phyloP scores from a whole-genome alignment of 1,139 yeast species.

The Ogataea hybrid region DNA sequence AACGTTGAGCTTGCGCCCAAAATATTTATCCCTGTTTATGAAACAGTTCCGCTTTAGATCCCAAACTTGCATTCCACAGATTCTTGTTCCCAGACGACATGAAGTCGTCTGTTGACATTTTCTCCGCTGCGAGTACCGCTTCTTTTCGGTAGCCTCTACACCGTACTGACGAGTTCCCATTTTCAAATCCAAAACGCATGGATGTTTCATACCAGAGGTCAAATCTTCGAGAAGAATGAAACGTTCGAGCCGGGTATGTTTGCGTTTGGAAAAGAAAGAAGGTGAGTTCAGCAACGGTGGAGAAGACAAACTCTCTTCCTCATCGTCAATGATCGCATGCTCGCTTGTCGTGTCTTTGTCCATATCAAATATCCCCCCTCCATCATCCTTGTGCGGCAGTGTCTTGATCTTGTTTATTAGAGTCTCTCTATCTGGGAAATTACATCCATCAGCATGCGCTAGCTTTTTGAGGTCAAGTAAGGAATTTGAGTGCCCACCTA shows the following conservation, averaged over 20 bases:
- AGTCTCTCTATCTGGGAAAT: conserved; percentile 22
- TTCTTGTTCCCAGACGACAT: conserved; percentile 78
- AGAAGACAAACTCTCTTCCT: conserved; percentile 13
- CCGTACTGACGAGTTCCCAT: conserved; percentile 99
- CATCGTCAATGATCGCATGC: conserved; percentile 27
- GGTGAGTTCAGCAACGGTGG: conserved; percentile 1
- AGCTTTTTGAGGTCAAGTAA: conserved; percentile 22
- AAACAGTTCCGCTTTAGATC: conserved; percentile 46
- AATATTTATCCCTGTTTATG: conserved; percentile 82
- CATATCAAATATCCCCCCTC: conserved; percentile 20
- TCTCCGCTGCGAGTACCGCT: conserved; percentile 74
- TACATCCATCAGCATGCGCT: conserved; percentile 13
- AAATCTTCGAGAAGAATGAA: conserved; percentile 90
- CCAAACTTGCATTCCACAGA: conserved; percentile 95
- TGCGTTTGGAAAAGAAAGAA: conserved; percentile 12
- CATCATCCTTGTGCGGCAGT: conserved; percentile 11
- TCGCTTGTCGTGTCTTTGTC: conserved; percentile 21
- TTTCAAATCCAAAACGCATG: conserved; percentile 91
- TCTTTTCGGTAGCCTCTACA: conserved; percentile 74
- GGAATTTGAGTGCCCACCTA: conserved; percentile 21
- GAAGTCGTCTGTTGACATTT: conserved; percentile 86
- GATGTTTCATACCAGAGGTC: conserved; percentile 75
- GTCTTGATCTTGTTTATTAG: conserved; percentile 21
- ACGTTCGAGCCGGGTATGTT: conserved; percentile 59
- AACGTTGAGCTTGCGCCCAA: conserved; percentile 74